Percentiles rank a stretch among this genome's conserved stretches.
Conservation (phyloP, 306 rosid genomes). For the Dryas octopetala region DNA sequence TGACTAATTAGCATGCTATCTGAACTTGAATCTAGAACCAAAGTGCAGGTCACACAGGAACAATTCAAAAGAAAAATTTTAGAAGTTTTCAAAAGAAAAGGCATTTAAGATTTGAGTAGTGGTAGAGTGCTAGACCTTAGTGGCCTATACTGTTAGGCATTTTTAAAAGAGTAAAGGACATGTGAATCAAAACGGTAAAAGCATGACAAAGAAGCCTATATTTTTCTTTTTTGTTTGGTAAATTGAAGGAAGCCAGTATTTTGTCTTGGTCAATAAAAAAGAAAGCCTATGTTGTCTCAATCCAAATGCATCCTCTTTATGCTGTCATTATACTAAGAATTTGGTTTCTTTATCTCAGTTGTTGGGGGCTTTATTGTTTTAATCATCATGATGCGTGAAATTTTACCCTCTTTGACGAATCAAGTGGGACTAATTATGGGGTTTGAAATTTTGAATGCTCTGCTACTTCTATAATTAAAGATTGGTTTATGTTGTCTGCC, state of each 20-base stretch:
- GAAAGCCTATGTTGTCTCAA: conserved; percentile 7
- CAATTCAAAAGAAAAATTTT: background rate
- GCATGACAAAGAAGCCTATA: conserved; percentile 3
- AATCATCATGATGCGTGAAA: conserved; percentile 26
- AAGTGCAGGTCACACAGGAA: no score
- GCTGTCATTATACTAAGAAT: background rate
- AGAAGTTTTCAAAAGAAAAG: background rate
- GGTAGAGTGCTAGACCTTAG: background rate
- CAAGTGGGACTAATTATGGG: conserved; percentile 25
- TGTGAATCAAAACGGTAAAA: conserved; percentile 19
- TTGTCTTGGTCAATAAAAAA: no score
- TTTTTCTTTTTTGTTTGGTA: no score
- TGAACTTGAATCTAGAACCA: no score
- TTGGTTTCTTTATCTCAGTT: background rate
- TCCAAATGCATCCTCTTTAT: conserved; percentile 11
- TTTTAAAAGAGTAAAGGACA: conserved; percentile 11
- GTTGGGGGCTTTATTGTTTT: conserved; percentile 27
- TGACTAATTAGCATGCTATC: no score
- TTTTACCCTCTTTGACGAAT: conserved; percentile 28
- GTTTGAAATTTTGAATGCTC: conserved; percentile 23
- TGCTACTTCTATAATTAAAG: conserved; percentile 5
- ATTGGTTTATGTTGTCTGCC: background rate
- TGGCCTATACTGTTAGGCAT: background rate
- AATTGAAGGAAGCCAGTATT: no score
- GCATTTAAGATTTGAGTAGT: background rate